These are phyloP conservation scores for Colletotrichum brevisporum DNA, from an alignment of 2,329 filamentous ascomycete species.

Conservation along the genomic window DNA sequence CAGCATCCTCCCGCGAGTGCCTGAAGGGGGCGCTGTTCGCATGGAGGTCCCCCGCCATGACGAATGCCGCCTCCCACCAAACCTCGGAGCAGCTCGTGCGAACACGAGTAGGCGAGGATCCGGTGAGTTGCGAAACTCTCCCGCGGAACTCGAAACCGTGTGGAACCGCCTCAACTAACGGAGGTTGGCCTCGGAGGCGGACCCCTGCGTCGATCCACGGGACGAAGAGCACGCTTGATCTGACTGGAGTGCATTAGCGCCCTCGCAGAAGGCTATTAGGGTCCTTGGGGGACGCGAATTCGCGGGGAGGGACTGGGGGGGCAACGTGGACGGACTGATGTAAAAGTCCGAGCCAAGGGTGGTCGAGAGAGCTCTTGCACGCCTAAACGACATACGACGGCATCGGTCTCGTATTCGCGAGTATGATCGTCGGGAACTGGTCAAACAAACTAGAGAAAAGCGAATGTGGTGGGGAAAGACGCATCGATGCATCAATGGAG, in stretches of 20 bases:
- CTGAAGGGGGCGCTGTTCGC: background rate
- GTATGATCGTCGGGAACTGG: conserved; percentile 18
- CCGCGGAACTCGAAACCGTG: conserved; percentile 26
- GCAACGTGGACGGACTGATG: conserved; percentile 10
- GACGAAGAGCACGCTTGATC: conserved; percentile 3
- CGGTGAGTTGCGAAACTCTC: conserved; percentile 10
- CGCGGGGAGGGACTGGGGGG: conserved; percentile 15
- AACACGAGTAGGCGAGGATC: background rate
- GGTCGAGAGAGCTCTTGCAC: conserved; percentile 1
- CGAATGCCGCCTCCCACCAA: background rate
- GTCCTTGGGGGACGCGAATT: background rate
- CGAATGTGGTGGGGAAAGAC: no score
- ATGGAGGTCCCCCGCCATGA: conserved; percentile 18
- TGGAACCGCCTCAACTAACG: conserved; percentile 20
- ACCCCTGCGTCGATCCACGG: conserved; percentile 17
- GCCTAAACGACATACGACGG: conserved; percentile 12
- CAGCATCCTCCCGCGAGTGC: background rate
- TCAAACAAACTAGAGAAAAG: background rate
- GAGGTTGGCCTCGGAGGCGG: background rate
- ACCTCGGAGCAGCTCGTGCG: background rate
- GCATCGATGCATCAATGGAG: no score
- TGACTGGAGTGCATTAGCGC: background rate
- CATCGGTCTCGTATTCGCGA: conserved; percentile 23
- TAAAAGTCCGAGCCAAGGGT: conserved; percentile 21
- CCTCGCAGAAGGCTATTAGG: background rate